Percentiles rank a stretch among this genome's conserved stretches.
phyloP scores from a whole-genome alignment of 1,284 basidiomycete species.

The Cerrena zonata region DNA sequence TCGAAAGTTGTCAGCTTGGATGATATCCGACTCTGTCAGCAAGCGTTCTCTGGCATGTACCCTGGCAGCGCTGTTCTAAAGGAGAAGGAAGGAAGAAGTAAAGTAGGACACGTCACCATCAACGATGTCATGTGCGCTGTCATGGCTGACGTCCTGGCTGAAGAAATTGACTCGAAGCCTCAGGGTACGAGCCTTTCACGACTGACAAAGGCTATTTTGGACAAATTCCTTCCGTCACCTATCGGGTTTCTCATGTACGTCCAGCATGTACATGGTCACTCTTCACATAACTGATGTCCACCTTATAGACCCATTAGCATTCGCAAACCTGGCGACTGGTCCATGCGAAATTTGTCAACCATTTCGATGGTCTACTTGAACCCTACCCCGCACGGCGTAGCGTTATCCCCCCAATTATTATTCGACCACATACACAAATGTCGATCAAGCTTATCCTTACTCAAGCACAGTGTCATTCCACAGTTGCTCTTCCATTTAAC shows the following conservation, averaged over 20 bases:
- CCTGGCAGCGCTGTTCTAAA: constrained; percentile 19
- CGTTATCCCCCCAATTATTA: constrained; percentile 11
- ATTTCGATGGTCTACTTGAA: constrained; percentile 21
- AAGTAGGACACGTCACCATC: constrained; percentile 23
- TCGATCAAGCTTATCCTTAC: constrained; percentile 22
- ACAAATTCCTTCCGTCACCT: constrained; percentile 18
- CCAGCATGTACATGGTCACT: too few species aligned
- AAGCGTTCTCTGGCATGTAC: constrained; percentile 24
- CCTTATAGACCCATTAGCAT: constrained; percentile 21
- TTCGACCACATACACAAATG: constrained; percentile 24
- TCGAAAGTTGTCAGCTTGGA: constrained; percentile 23
- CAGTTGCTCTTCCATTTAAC: constrained; percentile 20
- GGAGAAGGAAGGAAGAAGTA: constrained; percentile 16
- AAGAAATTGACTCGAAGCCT: constrained; percentile 15
- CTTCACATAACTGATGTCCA: not conserved
- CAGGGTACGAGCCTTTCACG: constrained; percentile 11
- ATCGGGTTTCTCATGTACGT: constrained; percentile 25
- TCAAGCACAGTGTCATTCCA: constrained; percentile 27
- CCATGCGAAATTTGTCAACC: constrained; percentile 25
- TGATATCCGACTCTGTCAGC: constrained; percentile 26
- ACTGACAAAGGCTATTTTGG: constrained; percentile 11
- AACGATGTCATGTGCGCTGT: constrained; percentile 29
- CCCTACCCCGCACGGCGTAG: constrained; percentile 13
- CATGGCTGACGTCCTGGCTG: constrained; percentile 24
- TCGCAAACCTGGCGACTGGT: constrained; percentile 24